Evolutionary conservation across 129 eudicot genomes (phyloP), one percentile per base, ranked within the genome.

Genomic region (Tanacetum coccineum): DNA sequence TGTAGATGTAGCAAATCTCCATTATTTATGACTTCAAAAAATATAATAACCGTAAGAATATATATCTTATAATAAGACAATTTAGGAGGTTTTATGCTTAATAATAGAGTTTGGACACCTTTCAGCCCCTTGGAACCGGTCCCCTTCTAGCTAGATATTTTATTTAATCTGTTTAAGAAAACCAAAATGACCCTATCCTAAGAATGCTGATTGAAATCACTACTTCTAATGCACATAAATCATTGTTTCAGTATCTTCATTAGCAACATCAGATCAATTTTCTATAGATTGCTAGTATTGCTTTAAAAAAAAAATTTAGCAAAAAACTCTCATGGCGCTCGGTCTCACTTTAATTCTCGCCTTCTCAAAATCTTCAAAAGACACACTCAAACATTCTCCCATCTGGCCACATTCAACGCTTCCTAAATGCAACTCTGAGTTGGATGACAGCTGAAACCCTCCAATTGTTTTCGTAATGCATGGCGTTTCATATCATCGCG

Each of bases 281-380:
- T n/a, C n/a, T 4, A 4, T 3, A 30, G 36, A 30, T 4, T 30
- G 36, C n/a, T n/a, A n/a, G n/a, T n/a, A n/a, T n/a, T 36, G 42
- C 42, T 1, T 8, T n/a, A n/a, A n/a, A n/a, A n/a, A n/a, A n/a
- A n/a, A 63, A 39, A 52, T 18, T 28, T 6, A 1, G 6, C 61
- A 64, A 54, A 94, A 97, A 97, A 89, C 99, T 80, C 99, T 86
- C 99, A 94, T 94, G 80, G 99, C 99, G 68, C 95, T 89, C 50
- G 99, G 97, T 74, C 97, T 79, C 25, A 89, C 77, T 87, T 81
- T 87, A 57, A 84, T 78, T 70, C 87, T 87, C 39, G 99, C 99
- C 78, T 76, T 82, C 66, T 89, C 90, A 48, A 94, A 86, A 76
- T 94, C 99, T 47, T 84, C 90, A 78, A 78, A 52, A 59, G 85